Evolutionary conservation across 1,139 yeast species (phyloP).

Genomic region (Pichia sp.): DNA sequence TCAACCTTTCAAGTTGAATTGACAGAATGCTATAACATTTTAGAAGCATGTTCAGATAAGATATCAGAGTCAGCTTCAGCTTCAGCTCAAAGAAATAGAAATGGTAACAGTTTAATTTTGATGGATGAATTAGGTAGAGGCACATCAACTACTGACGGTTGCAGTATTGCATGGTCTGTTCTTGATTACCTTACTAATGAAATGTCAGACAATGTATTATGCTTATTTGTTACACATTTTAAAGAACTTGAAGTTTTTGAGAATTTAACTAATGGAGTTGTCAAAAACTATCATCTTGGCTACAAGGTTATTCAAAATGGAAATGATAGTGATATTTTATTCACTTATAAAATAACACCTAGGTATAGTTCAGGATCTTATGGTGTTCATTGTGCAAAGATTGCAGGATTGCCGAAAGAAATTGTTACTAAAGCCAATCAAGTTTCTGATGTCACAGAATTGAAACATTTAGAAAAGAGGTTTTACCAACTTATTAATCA

Average conservation of each 20-base stretch:
- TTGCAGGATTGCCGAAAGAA: slow-evolving; percentile 53
- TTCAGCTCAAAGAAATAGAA: too few relatives aligned
- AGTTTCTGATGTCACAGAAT: slow-evolving; percentile 40
- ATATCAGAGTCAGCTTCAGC: too few relatives aligned
- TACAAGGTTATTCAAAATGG: slow-evolving; percentile 35
- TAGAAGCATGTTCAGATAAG: slow-evolving; percentile 27
- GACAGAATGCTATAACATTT: slow-evolving; percentile 55
- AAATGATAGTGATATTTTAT: slow-evolving; percentile 35
- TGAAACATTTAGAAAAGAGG: slow-evolving; percentile 14
- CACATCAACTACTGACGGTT: slow-evolving; percentile 87
- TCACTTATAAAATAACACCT: slow-evolving; percentile 52
- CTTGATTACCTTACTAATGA: slow-evolving; percentile 52
- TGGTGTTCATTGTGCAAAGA: slow-evolving; percentile 72
- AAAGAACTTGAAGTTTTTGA: slow-evolving; percentile 61
- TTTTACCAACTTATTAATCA: slow-evolving; percentile 5
- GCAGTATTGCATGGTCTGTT: slow-evolving; percentile 76
- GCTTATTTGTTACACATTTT: slow-evolving; percentile 82
- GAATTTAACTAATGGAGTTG: slow-evolving; percentile 33
- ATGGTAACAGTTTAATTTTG: slow-evolving; percentile 45
- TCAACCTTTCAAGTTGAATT: slow-evolving; percentile 76
- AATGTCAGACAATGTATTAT: slow-evolving; percentile 41
- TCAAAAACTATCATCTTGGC: slow-evolving; percentile 71
- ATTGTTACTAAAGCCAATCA: slow-evolving; percentile 45
- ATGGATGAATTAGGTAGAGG: slow-evolving; percentile 70
- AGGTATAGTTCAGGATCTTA: slow-evolving; percentile 65